Percentiles rank a stretch among this genome's conserved stretches.
These are phyloP conservation scores for Forsythia viridissima DNA, from an alignment of 257 asterid genomes.

Conservation along the genomic window DNA sequence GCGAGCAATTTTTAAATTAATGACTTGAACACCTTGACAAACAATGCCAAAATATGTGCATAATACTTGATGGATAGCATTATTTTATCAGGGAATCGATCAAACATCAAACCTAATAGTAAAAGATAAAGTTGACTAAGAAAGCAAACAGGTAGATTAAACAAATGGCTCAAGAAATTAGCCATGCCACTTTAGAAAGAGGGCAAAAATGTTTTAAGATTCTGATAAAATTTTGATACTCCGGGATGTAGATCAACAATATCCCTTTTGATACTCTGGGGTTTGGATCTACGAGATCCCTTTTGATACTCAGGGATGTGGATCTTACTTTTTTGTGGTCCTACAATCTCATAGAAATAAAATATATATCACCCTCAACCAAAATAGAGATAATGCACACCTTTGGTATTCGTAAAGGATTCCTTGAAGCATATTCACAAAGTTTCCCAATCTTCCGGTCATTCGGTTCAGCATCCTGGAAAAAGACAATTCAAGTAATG, in stretches of 20 bases:
- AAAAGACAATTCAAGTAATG: not conserved
- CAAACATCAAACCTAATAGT: not conserved
- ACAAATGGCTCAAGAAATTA: not conserved
- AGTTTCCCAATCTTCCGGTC: slow-evolving; percentile 51
- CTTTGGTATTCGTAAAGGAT: slow-evolving; percentile 54
- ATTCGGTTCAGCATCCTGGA: slow-evolving; percentile 50
- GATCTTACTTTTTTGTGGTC: not conserved
- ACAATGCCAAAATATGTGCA: not conserved
- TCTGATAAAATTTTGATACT: not conserved
- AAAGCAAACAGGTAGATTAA: not conserved
- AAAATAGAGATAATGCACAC: slow-evolving; percentile 19
- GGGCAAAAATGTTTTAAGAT: not conserved
- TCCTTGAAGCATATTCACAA: slow-evolving; percentile 49
- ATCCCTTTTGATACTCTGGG: not conserved
- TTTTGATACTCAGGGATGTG: not conserved
- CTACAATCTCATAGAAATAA: not conserved
- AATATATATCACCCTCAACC: not conserved
- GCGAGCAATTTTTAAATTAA: not conserved
- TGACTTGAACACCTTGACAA: not conserved
- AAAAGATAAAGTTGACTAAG: not conserved
- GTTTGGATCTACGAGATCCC: not conserved
- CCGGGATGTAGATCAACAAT: not conserved
- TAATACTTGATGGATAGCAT: not conserved
- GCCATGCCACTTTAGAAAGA: not conserved
- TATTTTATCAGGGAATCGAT: not conserved